phyloP scores from a whole-genome alignment of 306 rosid species.

The Trifolium dubium region DNA sequence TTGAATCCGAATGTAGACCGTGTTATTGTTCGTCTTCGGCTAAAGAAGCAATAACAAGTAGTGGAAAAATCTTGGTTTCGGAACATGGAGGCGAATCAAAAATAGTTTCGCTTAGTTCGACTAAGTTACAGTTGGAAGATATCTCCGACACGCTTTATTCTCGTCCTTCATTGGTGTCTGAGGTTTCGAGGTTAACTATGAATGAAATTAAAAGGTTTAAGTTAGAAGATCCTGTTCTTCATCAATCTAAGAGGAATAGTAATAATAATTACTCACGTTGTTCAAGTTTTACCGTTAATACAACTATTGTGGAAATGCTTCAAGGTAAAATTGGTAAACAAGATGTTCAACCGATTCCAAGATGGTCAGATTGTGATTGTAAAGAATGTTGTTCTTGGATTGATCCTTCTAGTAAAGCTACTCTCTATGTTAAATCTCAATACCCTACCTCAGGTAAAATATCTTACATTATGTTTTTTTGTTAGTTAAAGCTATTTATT shows the following conservation, averaged over 20 bases:
- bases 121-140: conserved; percentile 72
- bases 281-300: conserved; percentile 54
- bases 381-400: conserved; percentile 68
- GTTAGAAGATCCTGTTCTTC: conserved; percentile 37
- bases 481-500: too few species aligned
- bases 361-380: conserved; percentile 98
- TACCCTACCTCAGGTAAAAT: conserved; percentile 54
- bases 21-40: conserved; percentile 76
- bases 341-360: conserved; percentile 46
- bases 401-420: conserved; percentile 48
- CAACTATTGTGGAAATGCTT: conserved; percentile 81
- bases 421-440: conserved; percentile 69
- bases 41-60: conserved; percentile 63
- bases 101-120: conserved; percentile 64
- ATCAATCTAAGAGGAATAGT: conserved; percentile 34
- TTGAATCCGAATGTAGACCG: conserved; percentile 77
- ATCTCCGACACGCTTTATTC: conserved; percentile 86
- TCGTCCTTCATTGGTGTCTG: conserved; percentile 70
- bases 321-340: conserved; percentile 61
- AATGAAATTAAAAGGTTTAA: conserved; percentile 52
- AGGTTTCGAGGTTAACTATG: conserved; percentile 63
- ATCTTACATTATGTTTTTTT: background rate
- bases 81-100: conserved; percentile 82
- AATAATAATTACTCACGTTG: background rate
- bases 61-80: conserved; percentile 86